These are phyloP conservation scores for Aspergillus viridinutans DNA, from an alignment of 2,329 filamentous ascomycete genomes.

Conservation along the genomic window DNA sequence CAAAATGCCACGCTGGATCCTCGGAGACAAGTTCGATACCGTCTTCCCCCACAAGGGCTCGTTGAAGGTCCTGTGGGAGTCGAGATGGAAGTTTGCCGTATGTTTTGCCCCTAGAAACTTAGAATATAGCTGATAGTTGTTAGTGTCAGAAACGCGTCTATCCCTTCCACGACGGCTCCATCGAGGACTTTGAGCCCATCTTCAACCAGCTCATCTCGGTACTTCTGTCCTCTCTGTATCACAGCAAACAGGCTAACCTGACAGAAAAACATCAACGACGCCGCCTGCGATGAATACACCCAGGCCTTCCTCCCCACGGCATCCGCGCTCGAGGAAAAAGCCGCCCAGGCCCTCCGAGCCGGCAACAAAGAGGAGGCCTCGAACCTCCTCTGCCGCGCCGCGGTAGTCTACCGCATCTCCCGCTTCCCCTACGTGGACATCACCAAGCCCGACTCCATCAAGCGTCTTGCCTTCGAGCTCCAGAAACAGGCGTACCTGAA, in stretches of 20 bases:
- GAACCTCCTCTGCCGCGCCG: constrained; percentile 64
- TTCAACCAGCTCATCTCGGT: constrained; percentile 60
- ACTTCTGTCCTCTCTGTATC: constrained; percentile 10
- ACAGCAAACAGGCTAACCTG: neutral
- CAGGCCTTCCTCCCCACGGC: constrained; percentile 59
- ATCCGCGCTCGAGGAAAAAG: constrained; percentile 52
- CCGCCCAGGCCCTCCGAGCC: constrained; percentile 46
- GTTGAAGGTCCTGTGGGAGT: constrained; percentile 66
- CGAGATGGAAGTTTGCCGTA: constrained; percentile 68
- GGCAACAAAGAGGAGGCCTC: constrained; percentile 54
- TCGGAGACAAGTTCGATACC: constrained; percentile 47
- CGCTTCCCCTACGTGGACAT: constrained; percentile 56
- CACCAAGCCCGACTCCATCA: constrained; percentile 32
- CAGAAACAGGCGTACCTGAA: constrained; percentile 63
- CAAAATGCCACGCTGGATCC: constrained; percentile 27
- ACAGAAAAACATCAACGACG: constrained; percentile 59
- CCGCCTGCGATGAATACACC: constrained; percentile 63
- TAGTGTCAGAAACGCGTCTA: constrained; percentile 61
- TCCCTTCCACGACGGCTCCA: constrained; percentile 68
- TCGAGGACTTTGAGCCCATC: constrained; percentile 66
- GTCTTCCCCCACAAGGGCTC: constrained; percentile 55
- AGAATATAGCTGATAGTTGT: neutral
- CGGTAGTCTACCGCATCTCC: constrained; percentile 68
- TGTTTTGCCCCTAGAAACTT: constrained; percentile 15
- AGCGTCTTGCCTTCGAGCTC: constrained; percentile 60